phyloP scores from a whole-genome alignment of 305 asterid genomes.

The Fraxinus xanthoxyloides region DNA sequence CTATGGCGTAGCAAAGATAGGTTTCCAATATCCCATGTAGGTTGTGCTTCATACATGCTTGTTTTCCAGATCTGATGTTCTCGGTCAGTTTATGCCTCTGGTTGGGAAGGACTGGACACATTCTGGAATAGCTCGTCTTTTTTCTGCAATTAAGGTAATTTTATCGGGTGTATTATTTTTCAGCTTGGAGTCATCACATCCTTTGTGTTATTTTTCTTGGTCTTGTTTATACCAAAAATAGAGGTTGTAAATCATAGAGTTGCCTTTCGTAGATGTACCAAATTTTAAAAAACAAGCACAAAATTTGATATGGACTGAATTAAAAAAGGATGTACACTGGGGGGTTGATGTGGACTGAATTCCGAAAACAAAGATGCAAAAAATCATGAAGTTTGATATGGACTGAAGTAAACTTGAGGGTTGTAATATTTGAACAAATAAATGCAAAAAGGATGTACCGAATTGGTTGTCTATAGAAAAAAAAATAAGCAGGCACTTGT shows the following conservation, averaged over 20 bases:
- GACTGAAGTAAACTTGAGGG: not conserved
- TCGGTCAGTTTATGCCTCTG: slow-evolving; percentile 94
- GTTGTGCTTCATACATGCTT: not conserved
- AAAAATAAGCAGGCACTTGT: not conserved
- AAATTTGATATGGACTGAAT: not conserved
- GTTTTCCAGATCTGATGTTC: slow-evolving; percentile 91
- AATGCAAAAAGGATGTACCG: not conserved
- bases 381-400: not conserved
- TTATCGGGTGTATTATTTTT: slow-evolving; percentile 5
- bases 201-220: slow-evolving; percentile 5
- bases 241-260: not conserved
- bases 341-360: slow-evolving; percentile 3
- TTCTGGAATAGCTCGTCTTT: slow-evolving; percentile 86
- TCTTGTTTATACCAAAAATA: slow-evolving; percentile 5
- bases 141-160: slow-evolving; percentile 87
- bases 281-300: not conserved
- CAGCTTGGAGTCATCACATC: not conserved
- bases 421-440: not conserved
- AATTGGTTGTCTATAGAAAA: not conserved
- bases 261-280: not conserved
- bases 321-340: not conserved
- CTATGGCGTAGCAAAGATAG: not conserved
- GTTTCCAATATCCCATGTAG: not conserved
- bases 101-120: slow-evolving; percentile 98
- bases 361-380: not conserved